Conservation (phyloP, 176 grass and related monocot genomes). For the Musa acuminata region DNA sequence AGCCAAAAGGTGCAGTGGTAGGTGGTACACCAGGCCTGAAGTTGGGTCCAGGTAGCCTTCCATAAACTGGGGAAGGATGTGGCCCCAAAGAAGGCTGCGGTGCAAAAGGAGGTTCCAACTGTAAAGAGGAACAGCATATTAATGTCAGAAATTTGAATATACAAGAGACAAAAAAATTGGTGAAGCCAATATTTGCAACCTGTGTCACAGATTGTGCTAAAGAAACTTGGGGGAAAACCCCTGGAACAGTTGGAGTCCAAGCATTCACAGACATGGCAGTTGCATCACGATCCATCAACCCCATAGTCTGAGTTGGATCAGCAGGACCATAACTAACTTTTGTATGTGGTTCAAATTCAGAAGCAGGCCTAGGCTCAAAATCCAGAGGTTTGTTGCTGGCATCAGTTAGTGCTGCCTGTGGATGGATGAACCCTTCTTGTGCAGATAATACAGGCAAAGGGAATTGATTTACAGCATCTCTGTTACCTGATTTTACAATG, state of each 20-base stretch:
- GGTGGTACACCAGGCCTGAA: constrained; percentile 38
- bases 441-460: not conserved
- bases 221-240: constrained; percentile 39
- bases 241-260: constrained; percentile 52
- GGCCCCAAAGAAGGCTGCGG: constrained; percentile 15
- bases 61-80: constrained; percentile 41
- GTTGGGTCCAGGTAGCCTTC: constrained; percentile 37
- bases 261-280: constrained; percentile 34
- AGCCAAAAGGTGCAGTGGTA: constrained; percentile 48
- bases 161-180: not conserved
- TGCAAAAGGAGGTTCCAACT: constrained; percentile 54
- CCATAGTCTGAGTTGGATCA: constrained; percentile 25
- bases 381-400: constrained; percentile 46
- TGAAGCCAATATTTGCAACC: constrained; percentile 23
- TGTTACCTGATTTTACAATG: constrained; percentile 4
- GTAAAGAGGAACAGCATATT: constrained; percentile 26
- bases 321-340: constrained; percentile 31
- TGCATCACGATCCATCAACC: constrained; percentile 42
- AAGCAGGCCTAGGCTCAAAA: constrained; percentile 42
- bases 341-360: constrained; percentile 37
- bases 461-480: constrained; percentile 1
- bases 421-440: constrained; percentile 32
- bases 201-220: constrained; percentile 45
- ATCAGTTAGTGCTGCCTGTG: constrained; percentile 23
- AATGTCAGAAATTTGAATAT: constrained; percentile 6